Conservation (phyloP, 2,329 filamentous ascomycete genomes). For the Sphaerulina musiva region DNA sequence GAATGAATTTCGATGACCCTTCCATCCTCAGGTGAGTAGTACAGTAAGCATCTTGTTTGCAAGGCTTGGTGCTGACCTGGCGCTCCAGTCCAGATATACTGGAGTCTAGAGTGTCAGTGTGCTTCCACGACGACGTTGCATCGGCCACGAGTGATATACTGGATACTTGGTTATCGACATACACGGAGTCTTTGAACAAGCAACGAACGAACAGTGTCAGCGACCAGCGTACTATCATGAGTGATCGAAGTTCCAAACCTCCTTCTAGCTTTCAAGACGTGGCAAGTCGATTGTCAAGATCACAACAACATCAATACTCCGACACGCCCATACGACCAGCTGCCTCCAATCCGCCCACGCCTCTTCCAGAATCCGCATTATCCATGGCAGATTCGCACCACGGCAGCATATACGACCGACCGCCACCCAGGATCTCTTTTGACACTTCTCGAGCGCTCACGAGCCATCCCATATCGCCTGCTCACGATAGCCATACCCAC, state of each 20-base stretch:
- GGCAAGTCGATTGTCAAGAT: slow-evolving; percentile 15
- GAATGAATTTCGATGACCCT: slow-evolving; percentile 7
- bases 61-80: not conserved
- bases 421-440: slow-evolving; percentile 20
- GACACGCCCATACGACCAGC: slow-evolving; percentile 28
- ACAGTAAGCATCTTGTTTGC: not conserved
- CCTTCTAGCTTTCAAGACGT: slow-evolving; percentile 20
- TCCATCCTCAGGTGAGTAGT: slow-evolving; percentile 20
- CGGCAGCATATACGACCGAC: slow-evolving; percentile 21
- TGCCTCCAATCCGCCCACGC: slow-evolving; percentile 30
- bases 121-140: slow-evolving; percentile 29
- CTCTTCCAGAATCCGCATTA: slow-evolving; percentile 25
- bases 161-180: slow-evolving; percentile 26
- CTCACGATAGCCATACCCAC: not conserved
- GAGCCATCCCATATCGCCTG: slow-evolving; percentile 20
- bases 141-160: slow-evolving; percentile 22
- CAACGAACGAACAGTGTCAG: slow-evolving; percentile 15
- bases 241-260: slow-evolving; percentile 12
- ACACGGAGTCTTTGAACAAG: slow-evolving; percentile 16
- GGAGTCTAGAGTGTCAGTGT: slow-evolving; percentile 32
- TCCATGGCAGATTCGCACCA: slow-evolving; percentile 27
- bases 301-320: slow-evolving; percentile 16
- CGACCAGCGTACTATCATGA: slow-evolving; percentile 8
- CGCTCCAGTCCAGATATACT: slow-evolving; percentile 25
- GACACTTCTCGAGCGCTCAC: slow-evolving; percentile 21